Conservation (phyloP, 1,284 basidiomycete genomes). For the Inonotus hispidus region DNA sequence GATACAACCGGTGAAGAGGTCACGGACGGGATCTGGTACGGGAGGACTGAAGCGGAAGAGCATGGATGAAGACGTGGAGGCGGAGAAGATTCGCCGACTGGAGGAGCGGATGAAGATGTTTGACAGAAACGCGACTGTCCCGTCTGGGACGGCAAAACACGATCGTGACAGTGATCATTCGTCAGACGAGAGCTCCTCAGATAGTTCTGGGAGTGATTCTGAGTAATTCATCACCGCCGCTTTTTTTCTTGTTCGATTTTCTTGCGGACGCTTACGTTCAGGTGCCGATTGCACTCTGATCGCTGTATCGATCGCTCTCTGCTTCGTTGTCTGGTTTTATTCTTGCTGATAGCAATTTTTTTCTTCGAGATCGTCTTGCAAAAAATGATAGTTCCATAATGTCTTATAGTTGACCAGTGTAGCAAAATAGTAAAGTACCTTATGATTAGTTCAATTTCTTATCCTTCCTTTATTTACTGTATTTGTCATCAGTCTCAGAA, state of each 20-base stretch:
- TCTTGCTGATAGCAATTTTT: background rate
- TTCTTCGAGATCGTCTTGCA: background rate
- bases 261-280: background rate
- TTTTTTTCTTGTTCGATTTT: slow-evolving; percentile 13
- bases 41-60: slow-evolving; percentile 87
- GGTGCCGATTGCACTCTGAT: slow-evolving; percentile 8
- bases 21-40: slow-evolving; percentile 67
- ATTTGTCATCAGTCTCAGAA: background rate
- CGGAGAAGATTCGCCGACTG: slow-evolving; percentile 83
- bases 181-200: slow-evolving; percentile 70
- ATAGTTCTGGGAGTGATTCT: slow-evolving; percentile 75
- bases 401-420: slow-evolving; percentile 13
- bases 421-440: slow-evolving; percentile 18
- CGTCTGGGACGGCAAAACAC: slow-evolving; percentile 29
- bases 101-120: slow-evolving; percentile 79
- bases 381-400: slow-evolving; percentile 12
- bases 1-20: slow-evolving; percentile 54
- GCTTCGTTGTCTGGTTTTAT: background rate
- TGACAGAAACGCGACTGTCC: slow-evolving; percentile 40
- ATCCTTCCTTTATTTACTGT: background rate
- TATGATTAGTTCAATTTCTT: slow-evolving; percentile 6
- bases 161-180: slow-evolving; percentile 65
- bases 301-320: background rate
- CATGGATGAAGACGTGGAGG: slow-evolving; percentile 86
- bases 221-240: slow-evolving; percentile 41